Conservation (phyloP, 78 protist genomes). For the Cyanophora paradoxa region DNA sequence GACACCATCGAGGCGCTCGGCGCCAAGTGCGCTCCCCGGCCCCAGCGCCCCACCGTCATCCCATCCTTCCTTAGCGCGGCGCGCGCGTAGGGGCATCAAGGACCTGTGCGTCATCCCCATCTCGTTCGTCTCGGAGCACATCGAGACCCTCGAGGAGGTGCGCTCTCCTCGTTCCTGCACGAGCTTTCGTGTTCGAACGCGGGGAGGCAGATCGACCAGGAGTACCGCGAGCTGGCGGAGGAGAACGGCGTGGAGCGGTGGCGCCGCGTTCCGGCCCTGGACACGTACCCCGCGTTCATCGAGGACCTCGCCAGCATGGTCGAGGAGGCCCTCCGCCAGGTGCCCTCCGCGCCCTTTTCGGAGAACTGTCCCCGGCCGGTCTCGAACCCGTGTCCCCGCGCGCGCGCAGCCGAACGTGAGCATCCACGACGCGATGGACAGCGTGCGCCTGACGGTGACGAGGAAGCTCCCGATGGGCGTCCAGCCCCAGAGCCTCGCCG, state of each 20-base stretch:
- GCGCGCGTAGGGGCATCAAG: background rate
- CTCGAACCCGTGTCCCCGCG: no score
- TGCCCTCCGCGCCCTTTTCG: no score
- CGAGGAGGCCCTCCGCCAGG: slow-evolving; percentile 15
- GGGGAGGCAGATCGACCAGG: slow-evolving; percentile 9
- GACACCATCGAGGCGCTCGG: slow-evolving; percentile 12
- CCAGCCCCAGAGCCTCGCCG: no score
- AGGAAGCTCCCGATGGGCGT: no score
- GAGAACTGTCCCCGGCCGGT: no score
- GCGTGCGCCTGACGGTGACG: no score
- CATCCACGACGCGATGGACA: no score
- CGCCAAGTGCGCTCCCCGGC: no score
- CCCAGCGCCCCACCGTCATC: no score
- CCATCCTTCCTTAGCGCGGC: background rate
- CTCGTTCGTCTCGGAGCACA: slow-evolving; percentile 28
- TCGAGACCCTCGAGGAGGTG: slow-evolving; percentile 20
- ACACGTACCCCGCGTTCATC: slow-evolving; percentile 28
- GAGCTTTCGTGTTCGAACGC: background rate
- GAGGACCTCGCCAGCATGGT: slow-evolving; percentile 1
- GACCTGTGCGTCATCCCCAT: slow-evolving; percentile 12
- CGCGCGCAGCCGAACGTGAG: no score
- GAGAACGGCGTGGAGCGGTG: slow-evolving; percentile 29
- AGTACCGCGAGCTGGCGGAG: slow-evolving; percentile 26
- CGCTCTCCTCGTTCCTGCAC: background rate
- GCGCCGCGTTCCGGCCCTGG: slow-evolving; percentile 22